Conservation (phyloP, 768 basidiomycete genomes). For the Termitomyces sp. region DNA sequence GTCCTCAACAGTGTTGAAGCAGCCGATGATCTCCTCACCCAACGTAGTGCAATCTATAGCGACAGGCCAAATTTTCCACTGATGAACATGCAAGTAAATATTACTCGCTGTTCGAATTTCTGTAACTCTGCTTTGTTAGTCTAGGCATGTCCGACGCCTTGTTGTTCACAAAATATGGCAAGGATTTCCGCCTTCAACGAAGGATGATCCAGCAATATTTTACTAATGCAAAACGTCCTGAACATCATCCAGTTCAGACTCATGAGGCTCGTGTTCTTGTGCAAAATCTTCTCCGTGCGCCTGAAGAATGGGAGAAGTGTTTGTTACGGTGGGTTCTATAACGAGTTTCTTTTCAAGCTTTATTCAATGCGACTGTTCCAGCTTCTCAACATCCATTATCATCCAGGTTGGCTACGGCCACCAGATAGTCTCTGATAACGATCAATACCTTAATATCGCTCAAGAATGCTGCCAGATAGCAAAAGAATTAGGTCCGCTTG, state of each 20-base stretch:
- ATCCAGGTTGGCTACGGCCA: too few relatives aligned
- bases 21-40: too few relatives aligned
- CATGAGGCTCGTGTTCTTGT: conserved; percentile 27
- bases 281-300: conserved; percentile 18
- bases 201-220: conserved; percentile 16
- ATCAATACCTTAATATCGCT: too few relatives aligned
- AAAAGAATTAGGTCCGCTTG: conserved; percentile 14
- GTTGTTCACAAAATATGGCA: conserved; percentile 15
- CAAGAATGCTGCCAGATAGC: conserved; percentile 10
- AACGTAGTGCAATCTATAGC: too few relatives aligned
- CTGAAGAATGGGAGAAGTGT: too few relatives aligned
- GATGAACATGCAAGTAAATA: conserved; percentile 8
- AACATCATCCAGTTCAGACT: conserved; percentile 23
- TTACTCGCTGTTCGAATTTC: background rate
- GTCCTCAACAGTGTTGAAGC: too few relatives aligned
- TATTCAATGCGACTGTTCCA: too few relatives aligned
- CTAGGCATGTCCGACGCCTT: conserved; percentile 11
- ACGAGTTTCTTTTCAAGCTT: background rate
- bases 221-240: conserved; percentile 15
- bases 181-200: conserved; percentile 19
- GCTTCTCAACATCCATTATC: too few relatives aligned
- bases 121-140: conserved; percentile 5
- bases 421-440: too few relatives aligned
- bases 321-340: too few relatives aligned
- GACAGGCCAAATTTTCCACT: too few relatives aligned